A percentile compares a stretch with the other conserved stretches of the same genome.
These are phyloP conservation scores for Syzygium aqueum DNA, from an alignment of 345 rosid species.

Conservation along the genomic window DNA sequence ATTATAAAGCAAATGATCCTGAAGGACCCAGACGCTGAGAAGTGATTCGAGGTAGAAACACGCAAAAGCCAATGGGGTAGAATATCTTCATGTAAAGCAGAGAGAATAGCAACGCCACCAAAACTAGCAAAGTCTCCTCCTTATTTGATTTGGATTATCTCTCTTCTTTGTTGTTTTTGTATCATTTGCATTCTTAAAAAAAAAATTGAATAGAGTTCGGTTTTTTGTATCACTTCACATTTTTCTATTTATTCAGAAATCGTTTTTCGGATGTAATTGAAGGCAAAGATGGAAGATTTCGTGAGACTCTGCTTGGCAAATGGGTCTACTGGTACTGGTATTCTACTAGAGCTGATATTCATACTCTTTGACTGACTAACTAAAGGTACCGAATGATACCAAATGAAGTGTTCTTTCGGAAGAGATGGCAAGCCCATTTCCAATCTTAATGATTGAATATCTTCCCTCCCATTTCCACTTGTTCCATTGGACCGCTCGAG, in stretches of 20 bases:
- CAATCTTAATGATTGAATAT: background rate
- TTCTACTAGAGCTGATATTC: too few relatives aligned
- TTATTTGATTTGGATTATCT: background rate
- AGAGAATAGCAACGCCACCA: background rate
- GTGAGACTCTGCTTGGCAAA: too few relatives aligned
- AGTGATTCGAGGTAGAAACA: constrained; percentile 66
- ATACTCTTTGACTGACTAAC: too few relatives aligned
- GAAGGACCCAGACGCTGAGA: constrained; percentile 96
- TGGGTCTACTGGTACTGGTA: too few relatives aligned
- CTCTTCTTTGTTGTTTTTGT: background rate
- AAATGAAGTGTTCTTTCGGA: background rate
- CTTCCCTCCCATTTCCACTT: background rate
- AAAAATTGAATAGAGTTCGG: too few relatives aligned
- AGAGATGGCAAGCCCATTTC: background rate
- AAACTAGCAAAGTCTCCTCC: background rate
- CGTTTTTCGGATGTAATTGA: too few relatives aligned
- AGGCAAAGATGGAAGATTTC: too few relatives aligned
- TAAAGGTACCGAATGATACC: too few relatives aligned
- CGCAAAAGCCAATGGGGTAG: constrained; percentile 78
- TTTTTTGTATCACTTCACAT: too few relatives aligned
- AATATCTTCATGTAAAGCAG: constrained; percentile 48
- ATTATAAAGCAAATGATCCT: constrained; percentile 11
- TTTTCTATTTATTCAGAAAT: too few relatives aligned
- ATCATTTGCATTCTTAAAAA: background rate
- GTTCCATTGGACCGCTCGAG: background rate